Base-by-base conservation (phyloP, 139 green algal species). In the Chlorella sp. region DNA sequence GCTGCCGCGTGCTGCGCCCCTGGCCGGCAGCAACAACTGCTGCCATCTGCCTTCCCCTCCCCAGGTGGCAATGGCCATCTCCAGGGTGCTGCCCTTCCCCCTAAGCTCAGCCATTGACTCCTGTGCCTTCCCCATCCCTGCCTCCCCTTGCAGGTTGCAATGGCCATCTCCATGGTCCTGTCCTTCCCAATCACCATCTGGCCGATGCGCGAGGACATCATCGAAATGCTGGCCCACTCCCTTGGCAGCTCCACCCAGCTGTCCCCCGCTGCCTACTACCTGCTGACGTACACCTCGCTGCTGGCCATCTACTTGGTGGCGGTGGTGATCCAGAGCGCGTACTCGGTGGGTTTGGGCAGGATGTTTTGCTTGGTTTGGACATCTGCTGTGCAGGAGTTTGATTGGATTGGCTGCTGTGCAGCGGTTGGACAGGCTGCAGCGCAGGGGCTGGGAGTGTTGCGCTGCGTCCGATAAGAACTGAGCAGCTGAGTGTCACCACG, bases 101-200 rank as follows among this genome's bases (percentile, higher is more conserved):
- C n/a, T n/a, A n/a, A n/a, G n/a, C n/a, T n/a, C n/a, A n/a, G n/a
- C n/a, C n/a, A n/a, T n/a, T n/a, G n/a, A n/a, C n/a, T n/a, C n/a
- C n/a, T n/a, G 4, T 38, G 3, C 63, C 63, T 6, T 34, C 4
- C 28, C 28, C 28, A 2, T 36, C 25, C 63, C 25, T 74, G 68
- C 30, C 38, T 1, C 2, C 20, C 70, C 39, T 15, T 41, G 36
- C 78, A 83, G 78, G 78, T 73, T 4, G 28, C 63, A 4, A 74
- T 83, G 78, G 78, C 63, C 1, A n/a, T 63, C 3, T 83, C 78
- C 2, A 51, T 87, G 51, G 7, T 87, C 13, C 74, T 74, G 9
- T 82, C 82, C 63, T 75, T 82, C 23, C 82, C 82, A 30, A 87
- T 87, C 51, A 87, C 71, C n/a, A 44, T 87, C 9, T 87, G 82